Base-by-base conservation (phyloP, 2,329 filamentous ascomycete species). In the Aspergillus bombycis region DNA sequence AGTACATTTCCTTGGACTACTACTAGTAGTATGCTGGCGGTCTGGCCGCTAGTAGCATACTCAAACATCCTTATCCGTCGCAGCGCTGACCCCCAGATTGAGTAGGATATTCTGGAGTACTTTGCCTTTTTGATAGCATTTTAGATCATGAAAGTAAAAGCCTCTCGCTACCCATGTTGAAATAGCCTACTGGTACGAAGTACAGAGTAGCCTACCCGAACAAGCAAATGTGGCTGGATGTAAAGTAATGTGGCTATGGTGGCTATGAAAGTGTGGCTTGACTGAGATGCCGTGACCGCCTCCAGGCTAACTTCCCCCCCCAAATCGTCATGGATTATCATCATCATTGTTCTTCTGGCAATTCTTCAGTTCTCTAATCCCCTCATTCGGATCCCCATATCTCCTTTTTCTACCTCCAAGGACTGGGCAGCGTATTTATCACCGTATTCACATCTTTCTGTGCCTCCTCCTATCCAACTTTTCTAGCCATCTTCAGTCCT, bases 401-500 rank as follows among this genome's bases (percentile, higher is more conserved):
- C 41, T 43, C 45, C 26, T 52, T 36, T 36, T 57, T 55, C 46
- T 21, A 60, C 46, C 21, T 34, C 43, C 16, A 43, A 41, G 21
- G 19, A 60, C 34, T 16, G 14, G 9, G 12, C 26, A 26, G 26
- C 11, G 23, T 41, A 58, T 36, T 58, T 60, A 48, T 36, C 61
- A 58, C 28, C 54, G 14, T 57, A 41, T 50, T 43, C 32, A 23
- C 30, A n/a, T 53, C 28, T 43, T 55, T 36, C 30, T 28, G 19
- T 46, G 23, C 58, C 62, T 59, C 57, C 57, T 57, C 60, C 65
- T 63, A 62, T 64, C 64, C 63, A 65, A 64, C 54, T 68, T 59
- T 60, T 68, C 58, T 38, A 64, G 57, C 56, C 67, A 65, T 68
- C 58, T 59, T 57, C 58, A 61, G 72, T 73, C 71, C 73, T 76